Base-by-base conservation (phyloP, 129 eudicot genomes). In the Flaveria sonorensis region DNA sequence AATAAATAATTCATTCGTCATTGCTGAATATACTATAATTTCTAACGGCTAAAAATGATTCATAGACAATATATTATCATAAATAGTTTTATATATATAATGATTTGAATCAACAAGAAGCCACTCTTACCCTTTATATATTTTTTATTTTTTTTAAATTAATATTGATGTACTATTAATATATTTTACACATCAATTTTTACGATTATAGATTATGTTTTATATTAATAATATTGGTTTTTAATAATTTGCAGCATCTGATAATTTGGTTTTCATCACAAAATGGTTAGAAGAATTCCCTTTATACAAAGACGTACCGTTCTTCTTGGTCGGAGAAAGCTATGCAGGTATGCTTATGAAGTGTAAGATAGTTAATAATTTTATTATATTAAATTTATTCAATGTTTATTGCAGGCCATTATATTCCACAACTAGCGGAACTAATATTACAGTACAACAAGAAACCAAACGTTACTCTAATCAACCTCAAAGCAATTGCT, bases 251-350 rank as follows among this genome's bases (percentile, higher is more conserved):
- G 11, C 75, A 83, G 84, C 87, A 39, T 36, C 56, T 64, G 87
- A 83, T 19, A 83, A 83, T 53, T 63, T 83, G 78, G 77, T 61
- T 15, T 83, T 83, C 40, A 74, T 83, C 23, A 75, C 36, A 40
- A 70, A 70, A 50, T 83, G 87, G 87, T 61, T 83, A 6, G 71
- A 83, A 70, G 70, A 83, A 28, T 83, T 83, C n/a, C 87, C 87
- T 1, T 61, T 62, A 60, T 83, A 74, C 55, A 83, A 75, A 75
- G 68, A 83, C 45, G 68, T 81, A 6, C 79, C 70, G 12, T 83
- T 83, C 65, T 80, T 74, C 74, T 53, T 83, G 55, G 68, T 63
- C 8, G 87, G 87, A 69, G 87, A 83, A 79, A 83, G 87, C 78
- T 83, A 75, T 53, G 87, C 87, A 52, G 86, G 86, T 83, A 78